These are phyloP conservation scores for Vicia sativa DNA, from an alignment of 306 rosid species.

Conservation along the genomic window DNA sequence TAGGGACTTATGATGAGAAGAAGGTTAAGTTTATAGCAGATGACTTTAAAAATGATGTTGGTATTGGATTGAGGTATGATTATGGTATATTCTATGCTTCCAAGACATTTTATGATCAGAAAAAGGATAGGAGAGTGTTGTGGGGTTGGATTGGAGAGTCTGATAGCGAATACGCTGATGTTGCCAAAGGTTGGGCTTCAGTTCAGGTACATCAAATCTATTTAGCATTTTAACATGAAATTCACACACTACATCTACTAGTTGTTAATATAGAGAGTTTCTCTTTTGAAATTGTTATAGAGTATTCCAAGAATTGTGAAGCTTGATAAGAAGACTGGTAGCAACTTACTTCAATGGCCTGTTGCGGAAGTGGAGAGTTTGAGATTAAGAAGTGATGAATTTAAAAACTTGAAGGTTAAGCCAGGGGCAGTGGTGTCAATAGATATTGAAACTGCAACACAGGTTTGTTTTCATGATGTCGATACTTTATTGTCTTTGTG, in stretches of 20 bases:
- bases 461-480: slow-evolving; percentile 50
- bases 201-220: slow-evolving; percentile 64
- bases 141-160: slow-evolving; percentile 99
- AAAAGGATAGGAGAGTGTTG: slow-evolving; percentile 67
- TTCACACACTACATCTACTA: not conserved
- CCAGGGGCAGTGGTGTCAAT: slow-evolving; percentile 74
- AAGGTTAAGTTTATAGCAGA: slow-evolving; percentile 61
- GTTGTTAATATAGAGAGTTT: not conserved
- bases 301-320: slow-evolving; percentile 77
- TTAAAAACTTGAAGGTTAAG: slow-evolving; percentile 52
- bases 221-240: not conserved
- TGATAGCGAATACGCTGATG: slow-evolving; percentile 81
- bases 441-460: slow-evolving; percentile 71
- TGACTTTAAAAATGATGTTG: slow-evolving; percentile 66
- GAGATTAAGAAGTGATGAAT: slow-evolving; percentile 60
- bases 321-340: slow-evolving; percentile 73
- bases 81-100: slow-evolving; percentile 89
- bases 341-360: slow-evolving; percentile 90
- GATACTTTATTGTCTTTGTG: not conserved
- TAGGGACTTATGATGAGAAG: slow-evolving; percentile 78
- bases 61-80: slow-evolving; percentile 81
- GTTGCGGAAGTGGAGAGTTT: slow-evolving; percentile 73
- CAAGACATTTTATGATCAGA: slow-evolving; percentile 75
- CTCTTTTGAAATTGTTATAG: slow-evolving; percentile 39
- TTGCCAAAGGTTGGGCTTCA: slow-evolving; percentile 91